A percentile compares a stretch with the other conserved stretches of the same genome.
phyloP scores from a whole-genome alignment of 1,284 basidiomycete genomes.

The Cystobasidium pallidum region DNA sequence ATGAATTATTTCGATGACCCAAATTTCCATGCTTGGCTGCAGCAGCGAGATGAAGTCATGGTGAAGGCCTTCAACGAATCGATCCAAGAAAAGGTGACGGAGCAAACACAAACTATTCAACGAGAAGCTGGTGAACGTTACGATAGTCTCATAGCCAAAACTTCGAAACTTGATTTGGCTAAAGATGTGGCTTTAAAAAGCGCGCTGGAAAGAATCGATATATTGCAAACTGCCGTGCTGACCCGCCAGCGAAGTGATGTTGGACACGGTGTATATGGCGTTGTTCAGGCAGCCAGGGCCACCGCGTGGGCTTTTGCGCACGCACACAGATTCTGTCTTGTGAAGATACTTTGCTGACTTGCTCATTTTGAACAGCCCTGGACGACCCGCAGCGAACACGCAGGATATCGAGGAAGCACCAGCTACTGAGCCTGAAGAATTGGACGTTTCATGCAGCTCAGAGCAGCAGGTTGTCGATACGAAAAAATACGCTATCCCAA shows the following conservation, averaged over 20 bases:
- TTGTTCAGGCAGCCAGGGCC: not conserved
- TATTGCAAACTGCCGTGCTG: not conserved
- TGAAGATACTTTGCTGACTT: too few species aligned
- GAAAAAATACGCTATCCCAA: not conserved
- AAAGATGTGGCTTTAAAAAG: constrained; percentile 10
- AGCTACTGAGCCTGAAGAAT: not conserved
- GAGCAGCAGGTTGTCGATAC: not conserved
- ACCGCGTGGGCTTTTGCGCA: not conserved
- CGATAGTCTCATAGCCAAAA: constrained; percentile 7
- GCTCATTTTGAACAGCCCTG: too few species aligned
- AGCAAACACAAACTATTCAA: not conserved
- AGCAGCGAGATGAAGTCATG: constrained; percentile 5
- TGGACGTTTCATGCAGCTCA: not conserved
- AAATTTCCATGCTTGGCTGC: constrained; percentile 6
- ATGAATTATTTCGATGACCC: constrained; percentile 4
- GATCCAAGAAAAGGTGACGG: not conserved
- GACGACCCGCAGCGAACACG: too few species aligned
- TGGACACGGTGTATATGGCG: not conserved
- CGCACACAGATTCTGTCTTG: too few species aligned
- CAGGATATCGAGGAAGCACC: too few species aligned
- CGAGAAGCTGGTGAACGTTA: constrained; percentile 2
- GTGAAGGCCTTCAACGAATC: not conserved
- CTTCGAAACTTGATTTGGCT: constrained; percentile 7
- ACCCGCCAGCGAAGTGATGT: not conserved
- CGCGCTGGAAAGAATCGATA: not conserved